Evolutionary conservation across 306 rosid species (phyloP).

Genomic region (Cicer cuneatum): DNA sequence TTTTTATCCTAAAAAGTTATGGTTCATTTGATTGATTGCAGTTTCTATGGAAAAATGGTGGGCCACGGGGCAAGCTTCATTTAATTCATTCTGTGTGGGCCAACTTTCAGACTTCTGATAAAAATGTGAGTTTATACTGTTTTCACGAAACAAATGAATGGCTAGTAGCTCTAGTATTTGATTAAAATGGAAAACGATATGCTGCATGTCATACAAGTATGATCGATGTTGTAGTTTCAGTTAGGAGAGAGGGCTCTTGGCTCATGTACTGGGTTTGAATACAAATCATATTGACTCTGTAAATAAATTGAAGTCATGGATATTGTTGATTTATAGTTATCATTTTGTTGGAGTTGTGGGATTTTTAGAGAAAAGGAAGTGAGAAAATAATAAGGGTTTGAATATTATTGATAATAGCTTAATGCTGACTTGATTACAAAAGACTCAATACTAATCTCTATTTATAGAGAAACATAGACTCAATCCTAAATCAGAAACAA

Average conservation of each 20-base stretch:
- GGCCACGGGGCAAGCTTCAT: conserved; percentile 67
- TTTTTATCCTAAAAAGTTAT: conserved; percentile 25
- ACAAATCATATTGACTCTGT: conserved; percentile 21
- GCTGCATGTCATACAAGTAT: conserved; percentile 11
- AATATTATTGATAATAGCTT: no score
- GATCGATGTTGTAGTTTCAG: conserved; percentile 27
- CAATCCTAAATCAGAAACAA: no score
- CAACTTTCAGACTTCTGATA: conserved; percentile 91
- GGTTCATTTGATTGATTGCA: conserved; percentile 47
- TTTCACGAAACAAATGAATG: conserved; percentile 18
- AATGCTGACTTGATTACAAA: no score
- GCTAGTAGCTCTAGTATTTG: conserved; percentile 16
- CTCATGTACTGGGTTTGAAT: conserved; percentile 38
- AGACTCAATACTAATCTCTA: no score
- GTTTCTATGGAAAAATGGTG: conserved; percentile 93
- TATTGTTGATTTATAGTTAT: conserved; percentile 11
- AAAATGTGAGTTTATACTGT: conserved; percentile 72
- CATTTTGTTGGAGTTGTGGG: background rate
- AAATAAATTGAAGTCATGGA: conserved; percentile 31
- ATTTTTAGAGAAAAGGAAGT: no score
- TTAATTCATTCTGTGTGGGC: conserved; percentile 96
- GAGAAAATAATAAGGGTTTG: no score
- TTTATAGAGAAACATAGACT: no score
- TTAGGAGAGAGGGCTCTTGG: conserved; percentile 26
- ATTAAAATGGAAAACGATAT: conserved; percentile 37